Evolutionary conservation across 345 rosid genomes (phyloP).

Genomic region (Mangifera indica): DNA sequence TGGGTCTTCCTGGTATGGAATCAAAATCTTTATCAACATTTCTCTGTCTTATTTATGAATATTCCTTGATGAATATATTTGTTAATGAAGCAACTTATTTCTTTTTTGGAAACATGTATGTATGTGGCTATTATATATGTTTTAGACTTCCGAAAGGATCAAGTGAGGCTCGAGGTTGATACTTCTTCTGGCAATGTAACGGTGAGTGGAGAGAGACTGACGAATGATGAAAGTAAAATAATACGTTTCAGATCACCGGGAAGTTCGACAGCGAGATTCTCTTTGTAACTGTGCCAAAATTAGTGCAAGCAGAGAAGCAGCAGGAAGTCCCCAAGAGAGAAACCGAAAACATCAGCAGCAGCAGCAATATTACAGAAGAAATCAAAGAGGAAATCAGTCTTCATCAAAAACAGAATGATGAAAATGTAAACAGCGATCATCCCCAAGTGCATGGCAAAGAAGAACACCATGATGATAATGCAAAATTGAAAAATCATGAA

Average conservation of each 20-base stretch:
- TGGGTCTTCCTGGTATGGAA: constrained; percentile 56
- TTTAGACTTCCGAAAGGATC: constrained; percentile 43
- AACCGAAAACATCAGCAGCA: not conserved
- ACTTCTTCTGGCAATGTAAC: constrained; percentile 18
- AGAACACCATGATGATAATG: not conserved
- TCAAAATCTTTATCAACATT: not conserved
- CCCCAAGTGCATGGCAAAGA: not conserved
- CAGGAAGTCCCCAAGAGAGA: not conserved
- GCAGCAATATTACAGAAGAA: not conserved
- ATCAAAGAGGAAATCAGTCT: not conserved
- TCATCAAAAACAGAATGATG: not conserved
- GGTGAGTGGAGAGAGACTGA: constrained; percentile 44
- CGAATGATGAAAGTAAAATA: constrained; percentile 20
- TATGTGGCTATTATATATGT: too few species aligned
- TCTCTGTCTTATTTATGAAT: not conserved
- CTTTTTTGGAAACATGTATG: not conserved
- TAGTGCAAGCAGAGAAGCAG: not conserved
- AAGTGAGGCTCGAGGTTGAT: constrained; percentile 41
- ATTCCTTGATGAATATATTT: too few species aligned
- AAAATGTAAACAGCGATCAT: not conserved
- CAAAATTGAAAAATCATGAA: not conserved
- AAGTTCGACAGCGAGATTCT: constrained; percentile 39
- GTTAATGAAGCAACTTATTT: too few species aligned
- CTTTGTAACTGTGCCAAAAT: constrained; percentile 42
- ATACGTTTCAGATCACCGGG: constrained; percentile 28